Evolutionary conservation across 208 protist genomes (phyloP).

Genomic region (Acanthamoeba sp.): DNA sequence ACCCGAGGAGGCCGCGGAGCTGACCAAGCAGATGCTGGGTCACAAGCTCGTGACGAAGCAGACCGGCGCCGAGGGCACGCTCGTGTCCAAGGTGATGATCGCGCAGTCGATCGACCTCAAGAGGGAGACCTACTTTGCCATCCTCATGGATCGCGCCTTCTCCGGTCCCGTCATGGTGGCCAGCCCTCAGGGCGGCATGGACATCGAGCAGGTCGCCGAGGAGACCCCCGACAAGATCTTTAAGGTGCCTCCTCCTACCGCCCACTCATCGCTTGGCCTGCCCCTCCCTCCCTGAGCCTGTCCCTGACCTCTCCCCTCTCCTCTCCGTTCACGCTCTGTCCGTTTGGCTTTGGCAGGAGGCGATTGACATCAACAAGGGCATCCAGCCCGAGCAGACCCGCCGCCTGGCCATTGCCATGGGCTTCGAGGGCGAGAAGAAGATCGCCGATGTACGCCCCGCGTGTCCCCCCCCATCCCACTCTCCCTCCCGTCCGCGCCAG

Average conservation of each 20-base stretch:
- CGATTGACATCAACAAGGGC: constrained; percentile 95
- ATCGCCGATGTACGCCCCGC: neutral
- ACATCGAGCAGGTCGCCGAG: constrained; percentile 98
- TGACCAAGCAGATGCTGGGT: constrained; percentile 97
- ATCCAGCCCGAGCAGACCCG: constrained; percentile 92
- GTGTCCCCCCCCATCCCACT: no score
- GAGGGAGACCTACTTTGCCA: constrained; percentile 98
- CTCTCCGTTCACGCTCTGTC: neutral
- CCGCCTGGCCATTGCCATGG: constrained; percentile 93
- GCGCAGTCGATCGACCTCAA: constrained; percentile 87
- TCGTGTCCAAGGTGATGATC: constrained; percentile 93
- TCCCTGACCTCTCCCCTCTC: no score
- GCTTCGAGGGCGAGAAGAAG: constrained; percentile 91
- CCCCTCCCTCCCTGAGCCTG: neutral
- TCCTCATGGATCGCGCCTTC: constrained; percentile 97
- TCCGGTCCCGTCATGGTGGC: constrained; percentile 93
- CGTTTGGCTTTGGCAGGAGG: constrained; percentile 75
- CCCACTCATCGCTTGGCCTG: neutral
- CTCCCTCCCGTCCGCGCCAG: no score
- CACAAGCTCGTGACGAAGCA: constrained; percentile 99
- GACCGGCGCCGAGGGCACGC: constrained; percentile 95
- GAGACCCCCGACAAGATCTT: constrained; percentile 96
- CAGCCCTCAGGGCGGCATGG: constrained; percentile 97
- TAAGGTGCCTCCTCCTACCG: constrained; percentile 83
- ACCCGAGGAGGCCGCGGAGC: constrained; percentile 91